phyloP scores from a whole-genome alignment of 768 basidiomycete genomes.

The Tremella fuciformis region DNA sequence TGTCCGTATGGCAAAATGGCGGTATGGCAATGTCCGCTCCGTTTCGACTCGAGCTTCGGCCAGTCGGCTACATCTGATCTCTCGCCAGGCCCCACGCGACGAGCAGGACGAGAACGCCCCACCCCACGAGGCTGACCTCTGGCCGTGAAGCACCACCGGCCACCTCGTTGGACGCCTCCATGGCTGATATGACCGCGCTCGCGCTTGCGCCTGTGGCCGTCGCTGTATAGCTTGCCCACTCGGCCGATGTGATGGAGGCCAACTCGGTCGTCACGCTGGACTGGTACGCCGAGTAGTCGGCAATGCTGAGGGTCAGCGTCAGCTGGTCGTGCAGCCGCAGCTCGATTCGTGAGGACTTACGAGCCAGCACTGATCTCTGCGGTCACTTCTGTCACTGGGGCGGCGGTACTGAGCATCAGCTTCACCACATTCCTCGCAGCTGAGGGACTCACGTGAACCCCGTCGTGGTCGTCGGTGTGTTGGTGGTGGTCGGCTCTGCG shows the following conservation, averaged over 20 bases:
- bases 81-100: constrained; percentile 1
- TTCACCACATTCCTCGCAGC: neutral
- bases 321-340: neutral
- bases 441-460: constrained; percentile 5
- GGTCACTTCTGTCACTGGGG: too few species aligned
- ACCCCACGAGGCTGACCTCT: neutral
- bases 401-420: neutral
- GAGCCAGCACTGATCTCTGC: too few species aligned
- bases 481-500: neutral
- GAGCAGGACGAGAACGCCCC: neutral
- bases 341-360: neutral
- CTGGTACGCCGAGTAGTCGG: constrained; percentile 6
- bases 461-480: neutral
- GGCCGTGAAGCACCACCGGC: neutral
- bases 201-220: constrained; percentile 7
- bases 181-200: neutral
- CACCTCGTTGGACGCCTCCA: too few species aligned
- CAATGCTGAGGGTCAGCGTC: constrained; percentile 2
- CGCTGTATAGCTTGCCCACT: constrained; percentile 10
- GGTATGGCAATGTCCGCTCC: too few species aligned
- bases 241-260: neutral
- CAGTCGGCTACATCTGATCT: neutral
- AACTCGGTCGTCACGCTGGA: constrained; percentile 8
- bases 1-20: too few species aligned
- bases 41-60: too few species aligned